Evolutionary conservation across 768 basidiomycete genomes (phyloP).

Genomic region (Mycena indigotica): DNA sequence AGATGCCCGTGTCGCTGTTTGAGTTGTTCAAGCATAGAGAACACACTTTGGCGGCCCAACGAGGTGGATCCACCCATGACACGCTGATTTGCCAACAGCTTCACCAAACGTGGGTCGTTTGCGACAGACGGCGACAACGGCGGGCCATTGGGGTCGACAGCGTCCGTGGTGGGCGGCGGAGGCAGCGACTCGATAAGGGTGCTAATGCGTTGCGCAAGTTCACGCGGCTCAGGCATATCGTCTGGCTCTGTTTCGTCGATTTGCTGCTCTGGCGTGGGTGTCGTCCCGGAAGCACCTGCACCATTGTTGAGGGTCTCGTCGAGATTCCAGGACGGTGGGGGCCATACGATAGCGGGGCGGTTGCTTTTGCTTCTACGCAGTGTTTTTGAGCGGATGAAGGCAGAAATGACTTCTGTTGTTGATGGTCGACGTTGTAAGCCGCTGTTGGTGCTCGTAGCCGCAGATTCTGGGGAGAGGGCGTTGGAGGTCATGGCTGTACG

Average conservation of each 20-base stretch:
- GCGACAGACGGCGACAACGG: constrained; percentile 24
- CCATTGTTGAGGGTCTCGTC: constrained; percentile 32
- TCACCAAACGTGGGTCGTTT: constrained; percentile 48
- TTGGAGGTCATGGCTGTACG: neutral
- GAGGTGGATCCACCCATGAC: constrained; percentile 61
- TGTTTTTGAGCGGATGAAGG: constrained; percentile 40
- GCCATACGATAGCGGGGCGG: constrained; percentile 34
- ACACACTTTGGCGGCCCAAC: constrained; percentile 50
- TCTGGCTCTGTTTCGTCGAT: neutral
- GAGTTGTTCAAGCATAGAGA: constrained; percentile 59
- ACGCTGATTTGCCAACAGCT: constrained; percentile 57
- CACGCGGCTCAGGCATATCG: constrained; percentile 16
- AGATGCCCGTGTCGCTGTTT: constrained; percentile 20
- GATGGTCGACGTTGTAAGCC: neutral
- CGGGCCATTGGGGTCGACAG: constrained; percentile 34
- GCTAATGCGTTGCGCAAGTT: constrained; percentile 17
- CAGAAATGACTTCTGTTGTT: constrained; percentile 23
- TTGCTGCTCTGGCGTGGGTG: constrained; percentile 10
- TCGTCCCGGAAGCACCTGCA: constrained; percentile 23
- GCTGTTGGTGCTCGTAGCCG: neutral
- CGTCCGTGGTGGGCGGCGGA: constrained; percentile 18
- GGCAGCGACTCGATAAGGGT: constrained; percentile 28
- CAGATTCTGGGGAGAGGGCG: neutral
- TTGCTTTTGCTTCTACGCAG: constrained; percentile 27
- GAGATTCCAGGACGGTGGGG: constrained; percentile 51